phyloP scores from a whole-genome alignment of 2,329 filamentous ascomycete genomes.

The Ramularia collo-cygni region DNA sequence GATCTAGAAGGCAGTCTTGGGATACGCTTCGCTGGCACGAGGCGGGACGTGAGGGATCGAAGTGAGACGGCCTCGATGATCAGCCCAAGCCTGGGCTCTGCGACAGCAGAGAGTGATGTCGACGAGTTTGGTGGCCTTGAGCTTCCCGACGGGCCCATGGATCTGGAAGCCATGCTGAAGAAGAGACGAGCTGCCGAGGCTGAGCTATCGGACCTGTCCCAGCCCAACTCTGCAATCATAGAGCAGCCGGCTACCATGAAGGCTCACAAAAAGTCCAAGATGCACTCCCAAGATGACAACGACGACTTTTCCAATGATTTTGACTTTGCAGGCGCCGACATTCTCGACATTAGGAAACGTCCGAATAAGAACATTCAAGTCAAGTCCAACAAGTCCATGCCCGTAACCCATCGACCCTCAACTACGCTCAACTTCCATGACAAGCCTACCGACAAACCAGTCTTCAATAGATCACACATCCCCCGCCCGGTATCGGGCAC shows the following conservation, averaged over 20 bases:
- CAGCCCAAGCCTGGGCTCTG: slow-evolving; percentile 88
- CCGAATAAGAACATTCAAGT: slow-evolving; percentile 88
- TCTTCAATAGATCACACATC: slow-evolving; percentile 56
- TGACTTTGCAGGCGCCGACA: slow-evolving; percentile 74
- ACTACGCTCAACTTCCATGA: slow-evolving; percentile 89
- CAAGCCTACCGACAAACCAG: slow-evolving; percentile 46
- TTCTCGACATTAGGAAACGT: slow-evolving; percentile 69
- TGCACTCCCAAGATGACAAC: slow-evolving; percentile 28
- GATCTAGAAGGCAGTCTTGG: slow-evolving; percentile 94
- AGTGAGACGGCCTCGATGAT: slow-evolving; percentile 84
- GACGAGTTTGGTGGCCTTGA: slow-evolving; percentile 87
- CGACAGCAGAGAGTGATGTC: slow-evolving; percentile 90
- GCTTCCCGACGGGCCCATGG: slow-evolving; percentile 73
- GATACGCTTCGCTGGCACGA: slow-evolving; percentile 81
- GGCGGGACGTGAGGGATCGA: slow-evolving; percentile 67
- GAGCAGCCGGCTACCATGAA: slow-evolving; percentile 32
- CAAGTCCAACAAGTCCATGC: slow-evolving; percentile 58
- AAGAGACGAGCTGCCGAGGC: slow-evolving; percentile 54
- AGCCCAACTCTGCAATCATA: slow-evolving; percentile 22
- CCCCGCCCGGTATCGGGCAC: slow-evolving; percentile 62
- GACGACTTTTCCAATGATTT: slow-evolving; percentile 84
- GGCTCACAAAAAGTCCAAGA: slow-evolving; percentile 29
- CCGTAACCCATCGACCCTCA: slow-evolving; percentile 64
- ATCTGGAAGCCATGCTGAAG: slow-evolving; percentile 72
- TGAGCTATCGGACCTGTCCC: slow-evolving; percentile 28